These are phyloP conservation scores for Xylariaceae sp. DNA, from an alignment of 2,329 filamentous ascomycete genomes.

Conservation along the genomic window DNA sequence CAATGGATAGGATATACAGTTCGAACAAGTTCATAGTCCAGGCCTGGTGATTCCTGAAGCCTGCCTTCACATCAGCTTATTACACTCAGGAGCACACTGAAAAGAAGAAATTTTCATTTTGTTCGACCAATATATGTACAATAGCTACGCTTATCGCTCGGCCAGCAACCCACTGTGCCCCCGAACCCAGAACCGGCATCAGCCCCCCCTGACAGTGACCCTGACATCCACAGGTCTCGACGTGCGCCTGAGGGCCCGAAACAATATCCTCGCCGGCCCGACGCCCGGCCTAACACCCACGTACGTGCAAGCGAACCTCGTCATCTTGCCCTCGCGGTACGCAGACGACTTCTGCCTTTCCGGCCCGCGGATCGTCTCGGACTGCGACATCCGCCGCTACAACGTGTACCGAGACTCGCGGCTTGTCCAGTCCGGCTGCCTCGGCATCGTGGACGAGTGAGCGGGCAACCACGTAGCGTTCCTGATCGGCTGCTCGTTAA, in stretches of 20 bases:
- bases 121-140: background rate
- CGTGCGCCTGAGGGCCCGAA: constrained; percentile 43
- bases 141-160: background rate
- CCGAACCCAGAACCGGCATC: background rate
- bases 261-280: constrained; percentile 42
- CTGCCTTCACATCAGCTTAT: too few relatives aligned
- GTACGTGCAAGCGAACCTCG: constrained; percentile 64
- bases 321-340: constrained; percentile 60
- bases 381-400: constrained; percentile 61
- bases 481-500: constrained; percentile 66
- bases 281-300: constrained; percentile 60
- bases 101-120: background rate
- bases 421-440: constrained; percentile 41
- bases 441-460: constrained; percentile 56
- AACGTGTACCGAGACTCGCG: constrained; percentile 58
- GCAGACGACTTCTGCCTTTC: constrained; percentile 56
- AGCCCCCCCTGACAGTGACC: too few relatives aligned
- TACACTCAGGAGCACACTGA: too few relatives aligned
- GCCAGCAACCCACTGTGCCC: background rate
- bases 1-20: constrained; percentile 3
- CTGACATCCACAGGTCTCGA: constrained; percentile 13
- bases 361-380: constrained; percentile 35
- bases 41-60: too few relatives aligned
- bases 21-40: background rate
- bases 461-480: constrained; percentile 62